phyloP scores from a whole-genome alignment of 345 rosid species.

The Sonneratia caseolaris region DNA sequence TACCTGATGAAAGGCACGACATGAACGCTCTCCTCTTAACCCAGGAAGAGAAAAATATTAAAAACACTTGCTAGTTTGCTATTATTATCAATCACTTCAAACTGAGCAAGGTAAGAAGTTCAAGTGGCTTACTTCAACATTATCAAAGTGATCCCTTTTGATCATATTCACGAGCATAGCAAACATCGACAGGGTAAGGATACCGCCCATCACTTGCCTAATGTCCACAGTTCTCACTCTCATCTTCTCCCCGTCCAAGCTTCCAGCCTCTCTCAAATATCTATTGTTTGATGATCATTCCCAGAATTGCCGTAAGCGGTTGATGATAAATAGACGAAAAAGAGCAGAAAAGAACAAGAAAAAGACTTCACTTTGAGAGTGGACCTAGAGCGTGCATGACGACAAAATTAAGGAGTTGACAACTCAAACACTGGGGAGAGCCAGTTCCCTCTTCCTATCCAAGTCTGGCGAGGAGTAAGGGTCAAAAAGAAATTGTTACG shows the following conservation, averaged over 20 bases:
- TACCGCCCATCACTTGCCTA: constrained; percentile 4
- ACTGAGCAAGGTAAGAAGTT: background rate
- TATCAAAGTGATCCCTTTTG: constrained; percentile 26
- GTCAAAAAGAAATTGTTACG: too few species aligned
- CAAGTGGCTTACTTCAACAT: constrained; percentile 13
- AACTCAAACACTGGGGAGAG: background rate
- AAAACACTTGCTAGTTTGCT: background rate
- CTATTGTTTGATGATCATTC: background rate
- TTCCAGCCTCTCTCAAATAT: background rate
- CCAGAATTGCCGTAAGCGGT: background rate
- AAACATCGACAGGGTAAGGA: constrained; percentile 10
- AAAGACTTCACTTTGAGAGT: background rate
- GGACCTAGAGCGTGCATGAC: too few species aligned
- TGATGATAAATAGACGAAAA: background rate
- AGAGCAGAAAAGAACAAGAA: background rate
- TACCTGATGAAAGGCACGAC: too few species aligned
- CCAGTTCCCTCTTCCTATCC: too few species aligned
- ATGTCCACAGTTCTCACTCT: background rate
- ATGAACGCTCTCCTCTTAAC: too few species aligned
- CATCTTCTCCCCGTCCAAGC: background rate
- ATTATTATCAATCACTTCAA: background rate
- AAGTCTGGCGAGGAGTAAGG: too few species aligned
- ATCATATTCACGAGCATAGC: constrained; percentile 31
- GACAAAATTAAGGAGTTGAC: background rate
- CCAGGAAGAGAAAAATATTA: too few species aligned